These are phyloP conservation scores for Triticum urartu DNA, from an alignment of 176 grass and related monocot species.

Conservation along the genomic window DNA sequence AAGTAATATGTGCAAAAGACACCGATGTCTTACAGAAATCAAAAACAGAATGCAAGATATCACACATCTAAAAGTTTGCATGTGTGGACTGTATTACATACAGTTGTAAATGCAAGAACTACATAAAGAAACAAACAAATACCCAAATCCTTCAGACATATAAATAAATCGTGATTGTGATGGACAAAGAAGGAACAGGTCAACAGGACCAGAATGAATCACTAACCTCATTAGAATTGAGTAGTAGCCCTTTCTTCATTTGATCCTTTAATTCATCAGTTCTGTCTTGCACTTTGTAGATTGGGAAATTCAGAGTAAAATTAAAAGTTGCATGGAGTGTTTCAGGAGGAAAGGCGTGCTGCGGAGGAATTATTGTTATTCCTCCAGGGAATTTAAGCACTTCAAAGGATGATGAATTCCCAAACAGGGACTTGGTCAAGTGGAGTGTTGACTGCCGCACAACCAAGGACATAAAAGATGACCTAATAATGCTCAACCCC, in stretches of 20 bases:
- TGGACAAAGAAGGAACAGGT: neutral
- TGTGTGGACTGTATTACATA: neutral
- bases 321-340: slow-evolving; percentile 77
- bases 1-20: neutral
- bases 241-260: slow-evolving; percentile 77
- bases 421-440: slow-evolving; percentile 73
- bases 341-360: slow-evolving; percentile 77
- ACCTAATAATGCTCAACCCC: slow-evolving; percentile 75
- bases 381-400: slow-evolving; percentile 87
- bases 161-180: neutral
- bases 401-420: slow-evolving; percentile 86
- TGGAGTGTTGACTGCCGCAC: slow-evolving; percentile 73
- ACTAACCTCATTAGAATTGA: slow-evolving; percentile 80
- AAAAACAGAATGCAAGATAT: neutral
- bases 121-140: slow-evolving; percentile 6
- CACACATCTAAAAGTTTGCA: neutral
- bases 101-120: neutral
- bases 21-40: neutral
- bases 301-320: slow-evolving; percentile 94
- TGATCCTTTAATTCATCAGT: slow-evolving; percentile 77
- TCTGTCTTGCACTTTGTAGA: slow-evolving; percentile 84
- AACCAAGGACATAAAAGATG: slow-evolving; percentile 77
- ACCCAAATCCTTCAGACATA: neutral
- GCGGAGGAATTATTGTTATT: slow-evolving; percentile 89
- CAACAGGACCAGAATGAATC: slow-evolving; percentile 11